Evolutionary conservation across 108 stramenopile genomes (phyloP).

Genomic region (Fragilaria radians): DNA sequence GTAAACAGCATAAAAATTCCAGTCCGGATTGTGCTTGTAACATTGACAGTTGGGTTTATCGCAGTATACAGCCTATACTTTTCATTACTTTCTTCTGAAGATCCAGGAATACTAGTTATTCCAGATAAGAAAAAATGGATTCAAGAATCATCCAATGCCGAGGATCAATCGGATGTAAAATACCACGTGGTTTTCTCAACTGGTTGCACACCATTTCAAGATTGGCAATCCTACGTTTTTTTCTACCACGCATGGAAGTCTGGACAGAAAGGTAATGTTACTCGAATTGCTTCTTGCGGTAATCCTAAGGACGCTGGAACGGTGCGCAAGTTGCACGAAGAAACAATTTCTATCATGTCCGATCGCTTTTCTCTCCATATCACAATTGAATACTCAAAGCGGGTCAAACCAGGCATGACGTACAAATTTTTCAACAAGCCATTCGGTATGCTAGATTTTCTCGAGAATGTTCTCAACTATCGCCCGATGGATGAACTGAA

Average conservation of each 20-base stretch:
- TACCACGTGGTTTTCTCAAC: slow-evolving; percentile 80
- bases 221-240: slow-evolving; percentile 76
- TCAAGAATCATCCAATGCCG: too few relatives aligned
- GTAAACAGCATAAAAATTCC: too few relatives aligned
- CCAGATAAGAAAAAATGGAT: too few relatives aligned
- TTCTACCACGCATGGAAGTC: slow-evolving; percentile 54
- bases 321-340: neutral
- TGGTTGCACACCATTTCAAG: slow-evolving; percentile 77
- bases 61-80: too few relatives aligned
- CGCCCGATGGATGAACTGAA: slow-evolving; percentile 24
- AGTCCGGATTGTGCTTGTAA: too few relatives aligned
- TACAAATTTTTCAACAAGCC: slow-evolving; percentile 95
- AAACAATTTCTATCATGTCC: slow-evolving; percentile 34
- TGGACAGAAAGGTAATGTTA: slow-evolving; percentile 56
- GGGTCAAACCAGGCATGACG: slow-evolving; percentile 22
- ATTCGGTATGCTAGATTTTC: slow-evolving; percentile 77
- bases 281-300: slow-evolving; percentile 41
- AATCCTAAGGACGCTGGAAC: neutral
- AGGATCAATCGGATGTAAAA: too few relatives aligned
- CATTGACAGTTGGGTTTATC: too few relatives aligned
- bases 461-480: slow-evolving; percentile 59
- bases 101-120: too few relatives aligned
- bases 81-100: too few relatives aligned
- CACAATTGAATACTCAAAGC: slow-evolving; percentile 47
- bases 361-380: slow-evolving; percentile 63